Percentiles rank a stretch among this genome's conserved stretches.
Evolutionary conservation across 768 basidiomycete species (phyloP).

Genomic region (Bullera alba): DNA sequence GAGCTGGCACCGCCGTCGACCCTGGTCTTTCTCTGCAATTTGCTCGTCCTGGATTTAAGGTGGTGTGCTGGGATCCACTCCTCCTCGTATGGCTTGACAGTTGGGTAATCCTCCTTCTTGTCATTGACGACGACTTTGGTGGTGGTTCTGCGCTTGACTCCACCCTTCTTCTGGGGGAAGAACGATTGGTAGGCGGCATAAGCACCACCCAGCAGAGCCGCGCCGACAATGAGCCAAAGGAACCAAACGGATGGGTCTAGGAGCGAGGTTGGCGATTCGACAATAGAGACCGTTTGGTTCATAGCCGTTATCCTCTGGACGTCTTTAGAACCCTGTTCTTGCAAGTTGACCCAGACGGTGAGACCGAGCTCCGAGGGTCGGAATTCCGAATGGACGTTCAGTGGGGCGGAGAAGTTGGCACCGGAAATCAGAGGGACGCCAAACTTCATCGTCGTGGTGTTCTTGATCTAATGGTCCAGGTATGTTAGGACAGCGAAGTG

Average conservation of each 20-base stretch:
- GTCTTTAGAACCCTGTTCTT: constrained; percentile 16
- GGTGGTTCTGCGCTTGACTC: constrained; percentile 8
- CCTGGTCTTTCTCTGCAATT: constrained; percentile 16
- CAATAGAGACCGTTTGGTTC: constrained; percentile 47
- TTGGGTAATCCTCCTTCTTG: constrained; percentile 28
- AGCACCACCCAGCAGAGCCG: constrained; percentile 27
- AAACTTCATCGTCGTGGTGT: constrained; percentile 39
- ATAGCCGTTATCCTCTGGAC: constrained; percentile 40
- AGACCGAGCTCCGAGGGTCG: constrained; percentile 42
- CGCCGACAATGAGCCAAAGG: constrained; percentile 43
- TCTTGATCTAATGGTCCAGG: constrained; percentile 37
- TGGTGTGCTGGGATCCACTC: constrained; percentile 48
- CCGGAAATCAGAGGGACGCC: constrained; percentile 42
- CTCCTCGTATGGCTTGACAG: constrained; percentile 45
- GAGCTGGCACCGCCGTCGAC: constrained; percentile 12
- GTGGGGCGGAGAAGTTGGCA: constrained; percentile 40
- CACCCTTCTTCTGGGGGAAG: constrained; percentile 7
- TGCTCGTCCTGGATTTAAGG: constrained; percentile 25
- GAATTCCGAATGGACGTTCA: constrained; percentile 39
- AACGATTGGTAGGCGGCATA: constrained; percentile 41
- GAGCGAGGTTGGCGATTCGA: constrained; percentile 43
- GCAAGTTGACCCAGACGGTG: constrained; percentile 43
- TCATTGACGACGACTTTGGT: constrained; percentile 33
- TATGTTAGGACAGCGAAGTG: neutral
- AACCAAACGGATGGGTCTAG: constrained; percentile 46